Evolutionary conservation across 2,329 filamentous ascomycete species (phyloP), one percentile per base, ranked within the genome.

Genomic region (Byssochlamys sp.): DNA sequence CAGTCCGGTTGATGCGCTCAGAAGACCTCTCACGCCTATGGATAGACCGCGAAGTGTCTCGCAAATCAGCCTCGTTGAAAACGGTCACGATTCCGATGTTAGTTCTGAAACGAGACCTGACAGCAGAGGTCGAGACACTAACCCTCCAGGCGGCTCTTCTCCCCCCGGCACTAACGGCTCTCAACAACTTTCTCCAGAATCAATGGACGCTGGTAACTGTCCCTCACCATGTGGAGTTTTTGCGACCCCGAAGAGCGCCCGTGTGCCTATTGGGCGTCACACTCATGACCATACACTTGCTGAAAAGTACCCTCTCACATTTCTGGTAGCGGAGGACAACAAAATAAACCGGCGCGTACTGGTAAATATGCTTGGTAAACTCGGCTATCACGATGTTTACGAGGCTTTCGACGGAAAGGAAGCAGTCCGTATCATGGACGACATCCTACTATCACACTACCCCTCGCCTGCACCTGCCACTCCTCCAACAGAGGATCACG

Each of bases 251-350:
- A 61, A 59, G 61, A 24, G 69, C 60, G 52, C 66, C 62, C 60
- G 69, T 65, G 52, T 67, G 49, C 64, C 62, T 10, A 65, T 66
- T 5, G 65, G 62, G 26, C 57, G 63, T 52, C 65, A 71, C 54
- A 53, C 63, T 2, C 78, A 83, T 62, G 84, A 87, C 65, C 78
- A 79, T 51, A 76, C 81, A 12, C 76, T 88, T 3, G 83, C 81
- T 2, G 71, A 74, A 52, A 82, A 81, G 62, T 77, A 83, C 59
- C 86, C 86, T 0, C 76, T 89, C 7, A 86, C 81, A 9, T 85
- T 89, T 61, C 77, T 89, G 2, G 82, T 89, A 1, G 86, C 84
- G 3, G 86, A 89, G 72, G 86, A 89, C 70, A 89, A 89, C 69
- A 81, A 81, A 60, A 87, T 89, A 70, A 88, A 89, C 65, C 82